Conservation (phyloP, 139 green algal genomes). For the Picochlorum sp. region DNA sequence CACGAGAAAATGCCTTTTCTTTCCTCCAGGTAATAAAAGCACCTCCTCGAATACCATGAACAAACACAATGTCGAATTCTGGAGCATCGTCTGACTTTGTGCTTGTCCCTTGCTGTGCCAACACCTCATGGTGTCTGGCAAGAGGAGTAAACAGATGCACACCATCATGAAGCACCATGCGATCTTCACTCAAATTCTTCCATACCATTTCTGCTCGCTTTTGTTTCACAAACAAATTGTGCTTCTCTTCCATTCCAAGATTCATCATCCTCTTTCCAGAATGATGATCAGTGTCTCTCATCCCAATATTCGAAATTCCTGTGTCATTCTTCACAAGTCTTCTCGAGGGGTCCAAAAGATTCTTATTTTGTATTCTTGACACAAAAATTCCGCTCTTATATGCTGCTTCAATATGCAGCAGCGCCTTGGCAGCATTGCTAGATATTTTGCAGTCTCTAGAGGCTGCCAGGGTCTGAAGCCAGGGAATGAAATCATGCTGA, state of each 20-base stretch:
- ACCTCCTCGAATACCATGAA: slow-evolving; percentile 80
- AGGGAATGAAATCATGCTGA: slow-evolving; percentile 34
- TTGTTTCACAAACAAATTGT: slow-evolving; percentile 2
- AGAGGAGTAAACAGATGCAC: slow-evolving; percentile 63
- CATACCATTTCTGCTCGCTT: background rate
- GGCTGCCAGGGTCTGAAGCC: slow-evolving; percentile 33
- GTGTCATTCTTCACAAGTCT: background rate
- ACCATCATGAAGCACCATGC: slow-evolving; percentile 40
- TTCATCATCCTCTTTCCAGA: background rate
- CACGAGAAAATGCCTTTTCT: slow-evolving; percentile 16
- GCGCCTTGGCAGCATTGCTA: slow-evolving; percentile 43
- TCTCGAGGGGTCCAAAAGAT: background rate
- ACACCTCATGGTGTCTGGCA: slow-evolving; percentile 48
- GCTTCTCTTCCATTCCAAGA: background rate
- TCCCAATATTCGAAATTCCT: background rate
- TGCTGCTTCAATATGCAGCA: slow-evolving; percentile 54
- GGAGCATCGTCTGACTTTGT: slow-evolving; percentile 20
- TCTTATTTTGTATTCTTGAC: too few species aligned
- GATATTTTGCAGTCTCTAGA: slow-evolving; percentile 54
- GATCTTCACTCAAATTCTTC: slow-evolving; percentile 2
- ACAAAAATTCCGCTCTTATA: slow-evolving; percentile 2
- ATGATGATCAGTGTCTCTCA: background rate
- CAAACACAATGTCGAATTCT: slow-evolving; percentile 74
- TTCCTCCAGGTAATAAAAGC: slow-evolving; percentile 74
- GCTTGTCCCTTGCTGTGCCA: slow-evolving; percentile 27